Base-by-base conservation (phyloP, 2,329 filamentous ascomycete genomes). In the Biscogniauxia mediterranea region DNA sequence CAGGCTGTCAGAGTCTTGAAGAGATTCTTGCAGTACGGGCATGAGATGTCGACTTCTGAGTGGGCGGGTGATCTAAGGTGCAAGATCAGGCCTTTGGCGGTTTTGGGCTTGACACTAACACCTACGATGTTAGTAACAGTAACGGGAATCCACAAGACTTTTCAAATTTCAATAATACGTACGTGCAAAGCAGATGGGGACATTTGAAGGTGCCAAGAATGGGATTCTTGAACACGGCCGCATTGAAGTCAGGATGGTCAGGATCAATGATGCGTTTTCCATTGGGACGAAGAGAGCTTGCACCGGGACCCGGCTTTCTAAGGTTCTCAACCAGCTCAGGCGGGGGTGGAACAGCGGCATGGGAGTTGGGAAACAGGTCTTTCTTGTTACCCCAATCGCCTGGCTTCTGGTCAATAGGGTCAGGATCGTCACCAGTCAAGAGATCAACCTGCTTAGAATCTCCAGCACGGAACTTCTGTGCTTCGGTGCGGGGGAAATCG, bases 151-250 rank as follows among this genome's bases (percentile, higher is more conserved):
- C 38, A 21, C 11, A 25, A 1, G 23, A 23, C 23, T 23, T 23
- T 23, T 23, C 23, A 3, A 23, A 3, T 23, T 5, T 23, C 23
- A 23, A 23, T 23, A 20, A 17, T 23, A 73, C 78, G 76, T 76
- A 84, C 79, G 75, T 73, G 79, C 87, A 89, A 2, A 71, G 66
- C 1, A 66, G 64, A 59, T 83, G 79, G 0, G 86, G 86, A 58
- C 87, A 89, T 58, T 73, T 76, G 74, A 79, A 89, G 55, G 75
- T 77, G 53, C 74, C 70, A 1, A 77, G 74, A 28, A 79, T 71
- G 0, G 71, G 57, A 50, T 81, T 74, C 59, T 70, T 79, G 75
- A 86, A 88, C 5, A 74, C 73, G 1, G 76, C 72, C 0, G 78
- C 71, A 51, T 82, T 78, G 72, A 84, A 88, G 9, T 76, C 73